Percentiles rank a stretch among this genome's conserved stretches.
Conservation (phyloP, 2,329 filamentous ascomycete genomes). For the Talaromyces sp. region DNA sequence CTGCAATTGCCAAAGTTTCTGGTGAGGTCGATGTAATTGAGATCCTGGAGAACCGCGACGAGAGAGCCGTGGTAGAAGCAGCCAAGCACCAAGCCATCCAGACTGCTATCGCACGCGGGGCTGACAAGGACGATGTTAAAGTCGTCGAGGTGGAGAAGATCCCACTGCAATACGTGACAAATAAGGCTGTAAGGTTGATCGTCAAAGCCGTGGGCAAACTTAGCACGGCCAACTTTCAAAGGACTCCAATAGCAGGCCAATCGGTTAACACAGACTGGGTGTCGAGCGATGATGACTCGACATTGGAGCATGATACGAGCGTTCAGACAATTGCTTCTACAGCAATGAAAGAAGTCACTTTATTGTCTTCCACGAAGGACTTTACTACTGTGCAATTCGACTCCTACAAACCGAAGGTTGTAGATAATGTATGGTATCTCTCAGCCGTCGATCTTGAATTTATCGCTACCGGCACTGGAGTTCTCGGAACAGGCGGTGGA, state of each 20-base stretch:
- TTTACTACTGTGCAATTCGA: constrained; percentile 27
- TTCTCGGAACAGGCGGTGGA: constrained; percentile 41
- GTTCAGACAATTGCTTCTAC: neutral
- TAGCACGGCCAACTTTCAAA: neutral
- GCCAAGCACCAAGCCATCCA: constrained; percentile 25
- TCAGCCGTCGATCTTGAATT: constrained; percentile 37
- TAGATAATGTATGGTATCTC: constrained; percentile 34
- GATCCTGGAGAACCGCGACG: constrained; percentile 36
- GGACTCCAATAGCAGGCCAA: neutral
- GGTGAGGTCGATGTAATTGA: constrained; percentile 54
- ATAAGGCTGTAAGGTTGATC: constrained; percentile 32
- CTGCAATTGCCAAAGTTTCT: constrained; percentile 55
- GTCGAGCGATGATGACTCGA: neutral
- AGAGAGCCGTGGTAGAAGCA: constrained; percentile 23
- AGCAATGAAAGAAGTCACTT: neutral
- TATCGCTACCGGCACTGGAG: constrained; percentile 36
- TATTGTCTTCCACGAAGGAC: constrained; percentile 23
- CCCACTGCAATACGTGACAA: constrained; percentile 35
- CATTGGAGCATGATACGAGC: neutral
- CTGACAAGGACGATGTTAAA: constrained; percentile 36
- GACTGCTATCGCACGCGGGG: constrained; percentile 23
- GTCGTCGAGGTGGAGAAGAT: constrained; percentile 45
- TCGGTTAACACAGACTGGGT: neutral
- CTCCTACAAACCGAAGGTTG: constrained; percentile 32
- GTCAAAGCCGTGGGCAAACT: constrained; percentile 42